Conservation (phyloP, 2,329 filamentous ascomycete species). For the Fusarium vanettenii region DNA sequence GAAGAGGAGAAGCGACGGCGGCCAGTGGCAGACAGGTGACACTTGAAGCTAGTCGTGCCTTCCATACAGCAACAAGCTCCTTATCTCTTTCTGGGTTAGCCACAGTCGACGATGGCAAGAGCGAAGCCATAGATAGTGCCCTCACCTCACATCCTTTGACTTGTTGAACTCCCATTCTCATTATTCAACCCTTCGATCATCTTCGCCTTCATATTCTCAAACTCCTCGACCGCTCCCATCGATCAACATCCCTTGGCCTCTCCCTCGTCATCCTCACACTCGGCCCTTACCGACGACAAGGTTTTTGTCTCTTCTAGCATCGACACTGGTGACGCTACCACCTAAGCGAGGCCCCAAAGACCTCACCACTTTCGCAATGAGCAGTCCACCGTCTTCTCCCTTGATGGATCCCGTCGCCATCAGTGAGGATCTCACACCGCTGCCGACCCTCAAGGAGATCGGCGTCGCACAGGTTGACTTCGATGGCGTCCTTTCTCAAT, state of each 20-base stretch:
- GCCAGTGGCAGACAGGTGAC: slow-evolving; percentile 16
- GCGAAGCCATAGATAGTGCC: slow-evolving; percentile 18
- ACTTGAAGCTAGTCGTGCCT: slow-evolving; percentile 15
- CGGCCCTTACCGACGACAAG: slow-evolving; percentile 6
- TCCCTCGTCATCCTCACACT: slow-evolving; percentile 1
- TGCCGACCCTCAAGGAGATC: slow-evolving; percentile 68
- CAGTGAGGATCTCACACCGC: slow-evolving; percentile 67
- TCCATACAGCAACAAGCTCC: slow-evolving; percentile 4
- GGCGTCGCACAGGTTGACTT: slow-evolving; percentile 70
- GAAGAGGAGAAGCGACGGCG: slow-evolving; percentile 22
- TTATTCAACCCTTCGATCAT: not conserved
- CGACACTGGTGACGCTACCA: not conserved
- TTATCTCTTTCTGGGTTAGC: slow-evolving; percentile 35
- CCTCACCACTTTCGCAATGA: slow-evolving; percentile 27
- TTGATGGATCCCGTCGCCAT: slow-evolving; percentile 63
- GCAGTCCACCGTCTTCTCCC: slow-evolving; percentile 58
- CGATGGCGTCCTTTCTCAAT: slow-evolving; percentile 76
- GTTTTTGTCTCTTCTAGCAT: slow-evolving; percentile 7
- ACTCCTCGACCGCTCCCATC: slow-evolving; percentile 8
- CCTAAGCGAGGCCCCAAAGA: not conserved
- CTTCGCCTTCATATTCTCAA: not conserved
- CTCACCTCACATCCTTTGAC: not conserved
- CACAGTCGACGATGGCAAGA: slow-evolving; percentile 16
- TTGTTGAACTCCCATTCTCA: not conserved
- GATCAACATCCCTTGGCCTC: slow-evolving; percentile 8